These are phyloP conservation scores for Diospyros lotus DNA, from an alignment of 148 eudicot genomes.

Conservation along the genomic window DNA sequence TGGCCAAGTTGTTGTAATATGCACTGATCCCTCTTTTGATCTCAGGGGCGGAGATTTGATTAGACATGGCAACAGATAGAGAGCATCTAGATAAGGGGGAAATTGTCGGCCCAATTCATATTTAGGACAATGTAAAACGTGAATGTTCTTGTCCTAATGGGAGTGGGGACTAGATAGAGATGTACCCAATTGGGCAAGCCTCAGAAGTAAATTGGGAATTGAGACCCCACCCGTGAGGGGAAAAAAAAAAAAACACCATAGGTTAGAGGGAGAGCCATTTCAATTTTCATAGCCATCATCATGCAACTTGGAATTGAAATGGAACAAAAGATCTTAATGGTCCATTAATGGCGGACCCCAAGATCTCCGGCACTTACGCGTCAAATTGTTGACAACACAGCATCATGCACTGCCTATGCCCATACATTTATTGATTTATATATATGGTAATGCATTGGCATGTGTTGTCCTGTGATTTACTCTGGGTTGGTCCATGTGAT, in stretches of 20 bases:
- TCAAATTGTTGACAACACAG: conserved; percentile 23
- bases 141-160: conserved; percentile 3
- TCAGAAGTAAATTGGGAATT: background rate
- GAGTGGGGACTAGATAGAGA: background rate
- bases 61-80: background rate
- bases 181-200: background rate
- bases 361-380: conserved; percentile 8
- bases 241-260: conserved; percentile 16
- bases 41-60: too few species aligned
- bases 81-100: conserved; percentile 3
- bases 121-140: conserved; percentile 12
- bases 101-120: background rate
- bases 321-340: conserved; percentile 14
- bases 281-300: conserved; percentile 11
- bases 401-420: conserved; percentile 3
- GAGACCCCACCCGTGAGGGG: conserved; percentile 2
- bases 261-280: too few species aligned
- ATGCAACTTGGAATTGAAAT: conserved; percentile 17
- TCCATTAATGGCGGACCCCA: conserved; percentile 24
- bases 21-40: background rate
- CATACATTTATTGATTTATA: too few species aligned
- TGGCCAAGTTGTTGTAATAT: background rate
- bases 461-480: too few species aligned
- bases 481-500: too few species aligned
- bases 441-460: too few species aligned